These are phyloP conservation scores for Copromyces sp. DNA, from an alignment of 495 filamentous ascomycete genomes.

Conservation along the genomic window DNA sequence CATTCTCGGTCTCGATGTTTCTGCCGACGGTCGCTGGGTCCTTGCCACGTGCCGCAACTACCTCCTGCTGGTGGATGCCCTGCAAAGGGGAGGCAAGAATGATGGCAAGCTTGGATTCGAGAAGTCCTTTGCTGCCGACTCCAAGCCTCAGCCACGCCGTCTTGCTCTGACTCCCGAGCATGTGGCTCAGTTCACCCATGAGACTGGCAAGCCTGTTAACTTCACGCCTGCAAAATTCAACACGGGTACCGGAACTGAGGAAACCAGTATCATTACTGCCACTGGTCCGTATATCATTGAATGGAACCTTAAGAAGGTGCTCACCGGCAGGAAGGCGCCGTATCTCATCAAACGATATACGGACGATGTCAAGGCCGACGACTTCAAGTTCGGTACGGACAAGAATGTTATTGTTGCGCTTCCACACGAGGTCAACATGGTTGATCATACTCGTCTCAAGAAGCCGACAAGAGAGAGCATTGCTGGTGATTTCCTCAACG, in stretches of 20 bases:
- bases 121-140: conserved; percentile 81
- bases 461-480: conserved; percentile 91
- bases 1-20: conserved; percentile 90
- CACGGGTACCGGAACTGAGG: conserved; percentile 65
- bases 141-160: conserved; percentile 86
- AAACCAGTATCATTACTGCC: conserved; percentile 93
- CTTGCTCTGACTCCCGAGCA: conserved; percentile 79
- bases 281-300: conserved; percentile 96
- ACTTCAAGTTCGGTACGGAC: conserved; percentile 93
- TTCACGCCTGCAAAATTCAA: conserved; percentile 95
- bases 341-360: conserved; percentile 94
- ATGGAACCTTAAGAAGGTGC: conserved; percentile 85
- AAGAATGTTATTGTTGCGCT: conserved; percentile 97
- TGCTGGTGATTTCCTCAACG: conserved; percentile 40
- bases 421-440: conserved; percentile 97
- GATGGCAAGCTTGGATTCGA: conserved; percentile 97
- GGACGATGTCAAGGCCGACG: conserved; percentile 96
- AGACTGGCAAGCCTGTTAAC: conserved; percentile 72
- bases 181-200: conserved; percentile 92
- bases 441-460: conserved; percentile 72
- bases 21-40: conserved; percentile 89
- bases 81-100: conserved; percentile 90
- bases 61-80: conserved; percentile 79
- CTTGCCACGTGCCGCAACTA: conserved; percentile 93
- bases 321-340: conserved; percentile 67